These are phyloP conservation scores for Chlorella sp. DNA, from an alignment of 139 green algal species.

Conservation along the genomic window DNA sequence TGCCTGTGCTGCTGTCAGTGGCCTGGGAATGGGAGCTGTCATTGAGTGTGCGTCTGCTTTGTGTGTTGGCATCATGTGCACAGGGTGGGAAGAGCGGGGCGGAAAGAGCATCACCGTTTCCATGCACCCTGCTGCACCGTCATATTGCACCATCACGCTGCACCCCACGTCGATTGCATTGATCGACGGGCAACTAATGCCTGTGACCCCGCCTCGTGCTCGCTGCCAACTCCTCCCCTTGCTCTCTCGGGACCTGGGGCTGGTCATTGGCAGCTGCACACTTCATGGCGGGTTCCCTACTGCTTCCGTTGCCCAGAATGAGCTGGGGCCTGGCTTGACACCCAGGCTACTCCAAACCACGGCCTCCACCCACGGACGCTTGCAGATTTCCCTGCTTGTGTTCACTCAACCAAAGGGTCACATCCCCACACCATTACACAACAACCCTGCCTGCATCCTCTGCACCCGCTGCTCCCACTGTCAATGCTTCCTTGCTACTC, in stretches of 20 bases:
- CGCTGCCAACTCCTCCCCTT: not conserved
- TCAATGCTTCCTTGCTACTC: not conserved
- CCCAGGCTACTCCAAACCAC: slow-evolving; percentile 45
- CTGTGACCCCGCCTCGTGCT: slow-evolving; percentile 37
- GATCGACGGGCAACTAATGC: slow-evolving; percentile 36
- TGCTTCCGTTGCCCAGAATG: slow-evolving; percentile 59
- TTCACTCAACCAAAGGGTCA: slow-evolving; percentile 46
- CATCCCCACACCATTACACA: not conserved
- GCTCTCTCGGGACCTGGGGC: slow-evolving; percentile 4
- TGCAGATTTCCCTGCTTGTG: slow-evolving; percentile 13
- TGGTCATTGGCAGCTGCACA: not conserved
- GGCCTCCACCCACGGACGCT: slow-evolving; percentile 50
- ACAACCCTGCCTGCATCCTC: too few species aligned
- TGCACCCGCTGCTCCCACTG: not conserved
- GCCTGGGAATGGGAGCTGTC: not conserved
- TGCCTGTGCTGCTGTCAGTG: not conserved
- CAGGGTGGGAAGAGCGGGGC: not conserved
- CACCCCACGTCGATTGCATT: not conserved
- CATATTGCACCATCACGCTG: too few species aligned
- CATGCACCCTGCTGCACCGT: too few species aligned
- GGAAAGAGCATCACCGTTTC: too few species aligned
- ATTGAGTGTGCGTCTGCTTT: not conserved
- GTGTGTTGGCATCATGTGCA: not conserved
- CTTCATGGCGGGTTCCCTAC: slow-evolving; percentile 23
- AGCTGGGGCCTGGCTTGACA: slow-evolving; percentile 39